Conservation (phyloP, 768 basidiomycete species). For the Amanita fuliginea region DNA sequence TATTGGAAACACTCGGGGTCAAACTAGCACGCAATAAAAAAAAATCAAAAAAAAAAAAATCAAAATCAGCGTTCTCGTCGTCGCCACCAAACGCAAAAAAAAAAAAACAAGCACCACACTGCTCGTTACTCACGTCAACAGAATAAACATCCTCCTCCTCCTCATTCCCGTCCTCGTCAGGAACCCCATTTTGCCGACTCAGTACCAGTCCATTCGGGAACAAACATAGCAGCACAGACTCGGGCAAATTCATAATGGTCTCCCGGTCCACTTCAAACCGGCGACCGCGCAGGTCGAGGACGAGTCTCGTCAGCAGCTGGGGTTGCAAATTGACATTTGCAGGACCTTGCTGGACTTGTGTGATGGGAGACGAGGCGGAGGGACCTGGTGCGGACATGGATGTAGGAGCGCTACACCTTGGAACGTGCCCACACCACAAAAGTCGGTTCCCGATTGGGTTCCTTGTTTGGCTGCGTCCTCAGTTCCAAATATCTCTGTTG, state of each 20-base stretch:
- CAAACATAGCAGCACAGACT: conserved; percentile 90
- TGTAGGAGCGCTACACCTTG: neutral
- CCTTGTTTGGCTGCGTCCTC: conserved; percentile 1
- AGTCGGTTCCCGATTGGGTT: neutral
- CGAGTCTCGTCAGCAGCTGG: conserved; percentile 78
- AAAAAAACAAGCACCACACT: too few relatives aligned
- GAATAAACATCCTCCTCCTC: conserved; percentile 92
- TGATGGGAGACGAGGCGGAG: conserved; percentile 40
- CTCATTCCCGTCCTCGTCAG: conserved; percentile 62
- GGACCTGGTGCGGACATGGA: conserved; percentile 24
- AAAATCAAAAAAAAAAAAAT: too few relatives aligned
- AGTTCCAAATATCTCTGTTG: conserved; percentile 3
- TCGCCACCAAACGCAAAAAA: neutral
- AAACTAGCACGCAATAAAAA: conserved; percentile 44
- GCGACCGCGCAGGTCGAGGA: conserved; percentile 83
- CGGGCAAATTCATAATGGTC: conserved; percentile 96
- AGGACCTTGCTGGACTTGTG: conserved; percentile 52
- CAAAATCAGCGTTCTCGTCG: neutral
- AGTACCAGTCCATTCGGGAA: conserved; percentile 97
- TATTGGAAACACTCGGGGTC: conserved; percentile 95
- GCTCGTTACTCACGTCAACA: conserved; percentile 70
- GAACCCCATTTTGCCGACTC: conserved; percentile 73
- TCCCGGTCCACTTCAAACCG: conserved; percentile 95
- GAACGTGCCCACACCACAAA: neutral
- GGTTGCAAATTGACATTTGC: conserved; percentile 69